Conservation (phyloP, 2,329 filamentous ascomycete species). For the Cordyceps cicadae region DNA sequence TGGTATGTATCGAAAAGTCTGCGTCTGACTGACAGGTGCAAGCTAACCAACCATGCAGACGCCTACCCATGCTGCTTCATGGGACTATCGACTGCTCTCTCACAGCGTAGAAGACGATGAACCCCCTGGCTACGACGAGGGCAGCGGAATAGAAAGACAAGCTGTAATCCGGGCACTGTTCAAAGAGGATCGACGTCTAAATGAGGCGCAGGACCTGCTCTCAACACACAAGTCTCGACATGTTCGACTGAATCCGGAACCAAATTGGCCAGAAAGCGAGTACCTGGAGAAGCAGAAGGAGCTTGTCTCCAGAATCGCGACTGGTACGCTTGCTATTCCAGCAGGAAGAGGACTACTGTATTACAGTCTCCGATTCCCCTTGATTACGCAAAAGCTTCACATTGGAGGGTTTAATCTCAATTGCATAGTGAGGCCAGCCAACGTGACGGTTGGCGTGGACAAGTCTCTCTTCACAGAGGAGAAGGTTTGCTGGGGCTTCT, state of each 20-base stretch:
- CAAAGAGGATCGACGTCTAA: slow-evolving; percentile 79
- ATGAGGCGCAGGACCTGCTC: slow-evolving; percentile 77
- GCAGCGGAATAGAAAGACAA: slow-evolving; percentile 75
- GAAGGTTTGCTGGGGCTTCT: slow-evolving; percentile 97
- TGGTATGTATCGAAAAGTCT: slow-evolving; percentile 29
- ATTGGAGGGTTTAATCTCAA: slow-evolving; percentile 87
- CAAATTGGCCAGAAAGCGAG: slow-evolving; percentile 75
- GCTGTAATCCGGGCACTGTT: slow-evolving; percentile 81
- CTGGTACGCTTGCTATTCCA: slow-evolving; percentile 80
- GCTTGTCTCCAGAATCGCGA: slow-evolving; percentile 75
- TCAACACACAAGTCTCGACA: slow-evolving; percentile 74
- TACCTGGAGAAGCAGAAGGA: slow-evolving; percentile 89
- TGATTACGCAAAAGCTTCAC: slow-evolving; percentile 86
- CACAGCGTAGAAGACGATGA: slow-evolving; percentile 53
- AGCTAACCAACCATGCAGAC: slow-evolving; percentile 29
- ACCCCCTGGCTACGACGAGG: slow-evolving; percentile 60
- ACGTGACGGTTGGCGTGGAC: slow-evolving; percentile 89
- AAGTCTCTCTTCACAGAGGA: slow-evolving; percentile 83
- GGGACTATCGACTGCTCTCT: slow-evolving; percentile 75
- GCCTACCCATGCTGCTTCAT: slow-evolving; percentile 56
- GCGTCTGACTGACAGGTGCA: not conserved
- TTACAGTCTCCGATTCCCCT: slow-evolving; percentile 76
- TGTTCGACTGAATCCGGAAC: slow-evolving; percentile 66
- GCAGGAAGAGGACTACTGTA: slow-evolving; percentile 80
- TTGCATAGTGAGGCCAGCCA: slow-evolving; percentile 84